Percentiles rank a stretch among this genome's conserved stretches.
These are phyloP conservation scores for Plasmodium gonderi DNA, from an alignment of 169 alveolate species.

Conservation along the genomic window DNA sequence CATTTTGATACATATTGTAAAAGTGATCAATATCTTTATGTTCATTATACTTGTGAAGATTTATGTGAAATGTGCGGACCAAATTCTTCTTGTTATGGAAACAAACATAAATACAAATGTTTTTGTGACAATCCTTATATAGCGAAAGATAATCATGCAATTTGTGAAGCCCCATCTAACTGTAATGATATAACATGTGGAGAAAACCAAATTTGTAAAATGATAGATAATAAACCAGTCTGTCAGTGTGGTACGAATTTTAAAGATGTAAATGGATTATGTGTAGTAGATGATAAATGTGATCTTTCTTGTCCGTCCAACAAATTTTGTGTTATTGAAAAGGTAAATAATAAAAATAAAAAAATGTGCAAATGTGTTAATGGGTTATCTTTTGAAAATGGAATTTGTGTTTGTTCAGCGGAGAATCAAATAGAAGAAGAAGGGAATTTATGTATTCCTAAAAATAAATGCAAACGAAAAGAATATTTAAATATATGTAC, in stretches of 20 bases:
- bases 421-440: not conserved
- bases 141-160: not conserved
- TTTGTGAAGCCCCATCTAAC: not conserved
- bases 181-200: not conserved
- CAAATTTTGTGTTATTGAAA: slow-evolving; percentile 15
- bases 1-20: slow-evolving; percentile 58
- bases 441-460: slow-evolving; percentile 1
- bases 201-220: slow-evolving; percentile 12
- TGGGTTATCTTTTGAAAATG: slow-evolving; percentile 5
- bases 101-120: slow-evolving; percentile 18
- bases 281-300: slow-evolving; percentile 17
- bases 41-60: slow-evolving; percentile 11
- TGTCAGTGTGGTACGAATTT: slow-evolving; percentile 27
- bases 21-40: slow-evolving; percentile 27
- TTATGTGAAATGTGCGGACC: not conserved
- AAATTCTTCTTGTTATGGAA: slow-evolving; percentile 43
- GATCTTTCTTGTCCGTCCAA: slow-evolving; percentile 39
- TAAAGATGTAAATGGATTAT: slow-evolving; percentile 22
- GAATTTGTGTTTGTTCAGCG: not conserved
- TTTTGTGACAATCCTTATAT: slow-evolving; percentile 40
- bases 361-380: slow-evolving; percentile 20
- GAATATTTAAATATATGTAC: slow-evolving; percentile 19
- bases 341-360: no score
- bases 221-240: not conserved
- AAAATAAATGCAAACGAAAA: slow-evolving; percentile 54